Conservation (phyloP, 768 basidiomycete genomes). For the Neoboletus magnificus region DNA sequence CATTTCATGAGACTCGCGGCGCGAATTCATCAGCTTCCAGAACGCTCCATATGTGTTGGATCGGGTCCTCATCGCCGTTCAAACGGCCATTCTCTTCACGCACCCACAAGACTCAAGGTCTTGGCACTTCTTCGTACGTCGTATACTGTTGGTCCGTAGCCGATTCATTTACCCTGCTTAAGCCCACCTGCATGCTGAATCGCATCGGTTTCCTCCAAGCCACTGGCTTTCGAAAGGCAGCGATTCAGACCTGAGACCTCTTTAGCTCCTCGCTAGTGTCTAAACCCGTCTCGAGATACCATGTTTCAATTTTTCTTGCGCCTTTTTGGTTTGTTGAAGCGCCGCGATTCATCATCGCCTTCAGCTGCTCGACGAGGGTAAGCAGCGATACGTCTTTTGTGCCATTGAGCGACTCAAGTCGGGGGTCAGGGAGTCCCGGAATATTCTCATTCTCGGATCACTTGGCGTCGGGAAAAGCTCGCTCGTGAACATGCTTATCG, state of each 20-base stretch:
- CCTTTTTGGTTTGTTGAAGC: background rate
- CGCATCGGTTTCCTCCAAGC: background rate
- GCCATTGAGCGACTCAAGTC: background rate
- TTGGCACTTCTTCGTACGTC: background rate
- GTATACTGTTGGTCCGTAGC: background rate
- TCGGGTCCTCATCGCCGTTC: constrained; percentile 4
- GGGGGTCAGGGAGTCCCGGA: constrained; percentile 1
- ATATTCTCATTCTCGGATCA: constrained; percentile 24
- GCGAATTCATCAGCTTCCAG: background rate
- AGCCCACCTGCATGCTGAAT: background rate
- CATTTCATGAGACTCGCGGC: background rate
- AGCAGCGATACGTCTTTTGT: background rate
- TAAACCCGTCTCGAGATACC: background rate
- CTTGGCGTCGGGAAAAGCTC: constrained; percentile 39
- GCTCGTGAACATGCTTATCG: constrained; percentile 38
- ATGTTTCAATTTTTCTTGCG: background rate
- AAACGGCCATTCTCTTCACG: background rate
- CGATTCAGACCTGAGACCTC: background rate
- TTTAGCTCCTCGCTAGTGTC: background rate
- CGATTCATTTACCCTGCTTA: background rate
- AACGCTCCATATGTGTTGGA: constrained; percentile 1
- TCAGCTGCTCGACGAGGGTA: constrained; percentile 1
- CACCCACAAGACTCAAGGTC: background rate
- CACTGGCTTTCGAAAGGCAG: background rate
- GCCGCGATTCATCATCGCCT: background rate